Evolutionary conservation across 805 yeast species (phyloP), one percentile per base, ranked within the genome.

Genomic region (Suhomyces kilbournensis): DNA sequence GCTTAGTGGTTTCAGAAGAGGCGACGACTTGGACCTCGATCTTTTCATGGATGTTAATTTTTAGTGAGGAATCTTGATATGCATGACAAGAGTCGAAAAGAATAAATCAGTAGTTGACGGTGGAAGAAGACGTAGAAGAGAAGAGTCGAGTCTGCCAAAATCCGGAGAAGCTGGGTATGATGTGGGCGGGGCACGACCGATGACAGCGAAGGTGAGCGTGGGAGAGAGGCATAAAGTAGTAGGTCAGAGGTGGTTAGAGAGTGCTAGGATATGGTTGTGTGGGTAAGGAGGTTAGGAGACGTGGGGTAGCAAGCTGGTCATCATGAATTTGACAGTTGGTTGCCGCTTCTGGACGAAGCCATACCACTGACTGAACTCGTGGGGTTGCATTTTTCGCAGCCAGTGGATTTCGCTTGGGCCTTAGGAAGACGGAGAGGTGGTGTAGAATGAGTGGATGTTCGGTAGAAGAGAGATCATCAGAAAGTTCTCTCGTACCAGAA

Each of bases 1-100:
- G 26, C 70, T 65, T 39, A 65, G 56, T 17, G 56, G 48, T 46
- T 60, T 58, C 26, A 46, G 49, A 43, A 50, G 52, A 34, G 54
- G 40, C 40, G 40, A 35, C 40, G 40, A 35, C 20, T 35, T 35
- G 20, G 40, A 35, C 40, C 40, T 17, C 40, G 40, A 8, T 8
- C 40, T 35, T 17, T 35, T 35, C 40, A 35, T 35, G 40, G 40
- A 4, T 35, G 6, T 15, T 7, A 12, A 26, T 35, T 7, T 35
- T 35, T 15, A 17, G 40, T 15, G 15, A 8, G 3, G 40, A 22
- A 15, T 17, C 14, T 35, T 12, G 19, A 7, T 35, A 17, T 15
- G 40, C 40, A 35, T 35, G 40, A 35, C 15, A 15, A 35, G 40
- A 35, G 40, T 2, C 40, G 20, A 17, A 35, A 35, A 35, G 40